Conservation (phyloP, 2,329 filamentous ascomycete species). For the Hypoxylon sp. region DNA sequence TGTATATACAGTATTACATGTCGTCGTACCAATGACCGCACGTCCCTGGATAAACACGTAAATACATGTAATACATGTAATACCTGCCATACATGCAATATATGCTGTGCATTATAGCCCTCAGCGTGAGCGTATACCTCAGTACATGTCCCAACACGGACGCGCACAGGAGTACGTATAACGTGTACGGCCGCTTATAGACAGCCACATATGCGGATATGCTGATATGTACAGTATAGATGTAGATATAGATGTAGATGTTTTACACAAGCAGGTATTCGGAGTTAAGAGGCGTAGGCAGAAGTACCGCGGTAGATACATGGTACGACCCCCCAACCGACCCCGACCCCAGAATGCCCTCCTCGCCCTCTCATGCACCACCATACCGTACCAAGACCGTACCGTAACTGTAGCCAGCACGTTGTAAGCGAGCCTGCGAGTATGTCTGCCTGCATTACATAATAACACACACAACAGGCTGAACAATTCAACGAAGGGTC, state of each 20-base stretch:
- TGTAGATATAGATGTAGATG: too few species aligned
- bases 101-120: slow-evolving; percentile 9
- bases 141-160: slow-evolving; percentile 1
- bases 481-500: background rate
- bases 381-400: too few species aligned
- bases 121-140: slow-evolving; percentile 13
- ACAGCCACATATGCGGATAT: too few species aligned
- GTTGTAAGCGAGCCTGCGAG: background rate
- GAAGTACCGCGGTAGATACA: too few species aligned
- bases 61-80: too few species aligned
- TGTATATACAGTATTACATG: too few species aligned
- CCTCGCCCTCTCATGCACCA: too few species aligned
- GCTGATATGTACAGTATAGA: too few species aligned
- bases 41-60: too few species aligned
- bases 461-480: slow-evolving; percentile 2
- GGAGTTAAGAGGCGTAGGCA: slow-evolving; percentile 5
- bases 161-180: background rate
- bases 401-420: background rate
- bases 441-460: slow-evolving; percentile 10
- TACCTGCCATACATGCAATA: background rate
- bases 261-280: background rate
- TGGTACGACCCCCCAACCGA: too few species aligned
- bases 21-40: too few species aligned
- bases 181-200: background rate
- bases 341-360: too few species aligned